A percentile compares a stretch with the other conserved stretches of the same genome.
Evolutionary conservation across 148 eudicot species (phyloP).

Genomic region (Camellia granthamiana): DNA sequence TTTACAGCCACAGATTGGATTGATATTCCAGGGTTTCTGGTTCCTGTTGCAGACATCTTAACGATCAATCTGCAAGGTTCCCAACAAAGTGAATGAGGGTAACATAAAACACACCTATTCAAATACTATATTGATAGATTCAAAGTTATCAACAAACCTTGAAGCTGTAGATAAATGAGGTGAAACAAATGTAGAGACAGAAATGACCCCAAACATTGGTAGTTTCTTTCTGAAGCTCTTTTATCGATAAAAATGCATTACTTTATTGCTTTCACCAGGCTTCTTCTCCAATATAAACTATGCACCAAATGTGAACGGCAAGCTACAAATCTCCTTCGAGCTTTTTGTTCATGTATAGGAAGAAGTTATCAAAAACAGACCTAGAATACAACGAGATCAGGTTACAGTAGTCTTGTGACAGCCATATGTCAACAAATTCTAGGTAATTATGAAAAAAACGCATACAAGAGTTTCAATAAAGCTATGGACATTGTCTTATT

Average conservation of each 20-base stretch:
- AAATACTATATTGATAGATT: not conserved
- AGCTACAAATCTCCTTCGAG: not conserved
- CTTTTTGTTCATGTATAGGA: not conserved
- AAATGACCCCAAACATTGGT: slow-evolving; percentile 6
- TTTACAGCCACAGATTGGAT: slow-evolving; percentile 26
- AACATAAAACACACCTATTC: not conserved
- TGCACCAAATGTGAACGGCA: not conserved
- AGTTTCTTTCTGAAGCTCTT: slow-evolving; percentile 6
- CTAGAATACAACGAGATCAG: not conserved
- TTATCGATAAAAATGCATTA: not conserved
- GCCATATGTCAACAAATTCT: not conserved
- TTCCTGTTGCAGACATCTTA: slow-evolving; percentile 33
- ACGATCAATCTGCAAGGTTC: slow-evolving; percentile 26
- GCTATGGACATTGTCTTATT: too few relatives aligned
- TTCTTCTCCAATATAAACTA: slow-evolving; percentile 9
- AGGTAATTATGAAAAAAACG: not conserved
- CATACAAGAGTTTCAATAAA: too few relatives aligned
- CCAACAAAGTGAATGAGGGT: not conserved
- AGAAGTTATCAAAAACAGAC: slow-evolving; percentile 1
- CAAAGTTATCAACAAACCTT: slow-evolving; percentile 19
- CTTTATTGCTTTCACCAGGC: slow-evolving; percentile 1
- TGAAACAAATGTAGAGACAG: slow-evolving; percentile 11
- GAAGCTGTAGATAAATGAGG: slow-evolving; percentile 15
- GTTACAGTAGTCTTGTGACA: not conserved
- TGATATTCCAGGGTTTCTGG: slow-evolving; percentile 20